A percentile compares a stretch with the other conserved stretches of the same genome.
These are phyloP conservation scores for Kregervanrija fluxuum DNA, from an alignment of 805 yeast genomes.

Conservation along the genomic window DNA sequence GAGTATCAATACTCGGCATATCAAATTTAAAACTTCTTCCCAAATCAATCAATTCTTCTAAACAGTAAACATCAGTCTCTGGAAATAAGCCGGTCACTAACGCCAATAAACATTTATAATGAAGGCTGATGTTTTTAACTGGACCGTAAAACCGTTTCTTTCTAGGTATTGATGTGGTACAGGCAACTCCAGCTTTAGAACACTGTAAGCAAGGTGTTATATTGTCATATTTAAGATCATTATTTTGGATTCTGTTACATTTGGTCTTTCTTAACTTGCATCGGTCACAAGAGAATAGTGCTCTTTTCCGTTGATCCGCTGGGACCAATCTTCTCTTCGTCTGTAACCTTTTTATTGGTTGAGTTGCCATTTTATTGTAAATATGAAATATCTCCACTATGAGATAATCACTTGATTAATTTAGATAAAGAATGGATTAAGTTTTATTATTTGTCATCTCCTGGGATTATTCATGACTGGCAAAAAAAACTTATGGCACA, in stretches of 20 bases:
- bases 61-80: slow-evolving; percentile 35
- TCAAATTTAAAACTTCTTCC: slow-evolving; percentile 28
- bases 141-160: slow-evolving; percentile 36
- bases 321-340: slow-evolving; percentile 31
- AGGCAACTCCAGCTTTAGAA: slow-evolving; percentile 29
- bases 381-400: no score
- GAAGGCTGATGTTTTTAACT: slow-evolving; percentile 35
- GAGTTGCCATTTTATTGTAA: no score
- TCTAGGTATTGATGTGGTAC: slow-evolving; percentile 36
- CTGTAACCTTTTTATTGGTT: slow-evolving; percentile 9
- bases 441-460: no score
- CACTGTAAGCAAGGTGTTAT: slow-evolving; percentile 35
- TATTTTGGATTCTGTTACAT: slow-evolving; percentile 31
- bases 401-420: no score
- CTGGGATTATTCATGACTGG: no score
- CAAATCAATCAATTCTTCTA: slow-evolving; percentile 33
- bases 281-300: slow-evolving; percentile 38
- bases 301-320: slow-evolving; percentile 32
- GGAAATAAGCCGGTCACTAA: slow-evolving; percentile 37
- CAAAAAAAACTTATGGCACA: no score
- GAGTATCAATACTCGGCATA: slow-evolving; percentile 27
- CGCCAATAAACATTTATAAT: slow-evolving; percentile 34
- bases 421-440: no score
- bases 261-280: slow-evolving; percentile 38
- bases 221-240: slow-evolving; percentile 29